Conservation (phyloP, 257 asterid genomes). For the Nicotiana sylvestris region DNA sequence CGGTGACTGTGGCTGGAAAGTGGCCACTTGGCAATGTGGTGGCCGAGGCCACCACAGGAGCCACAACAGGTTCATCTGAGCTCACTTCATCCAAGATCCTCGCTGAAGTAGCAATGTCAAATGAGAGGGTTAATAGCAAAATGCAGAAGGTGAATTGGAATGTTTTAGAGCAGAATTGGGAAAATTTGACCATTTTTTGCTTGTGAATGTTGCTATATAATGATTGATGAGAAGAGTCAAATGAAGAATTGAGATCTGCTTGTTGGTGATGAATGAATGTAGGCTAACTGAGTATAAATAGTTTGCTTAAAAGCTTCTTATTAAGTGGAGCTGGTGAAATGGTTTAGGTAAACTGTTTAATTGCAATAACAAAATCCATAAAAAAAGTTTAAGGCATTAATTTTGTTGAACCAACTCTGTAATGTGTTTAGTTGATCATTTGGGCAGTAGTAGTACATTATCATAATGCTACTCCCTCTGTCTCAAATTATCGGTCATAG, state of each 20-base stretch:
- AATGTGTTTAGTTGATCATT: neutral
- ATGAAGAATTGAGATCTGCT: conserved; percentile 9
- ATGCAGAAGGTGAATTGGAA: conserved; percentile 29
- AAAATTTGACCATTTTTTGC: conserved; percentile 40
- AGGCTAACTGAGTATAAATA: conserved; percentile 27
- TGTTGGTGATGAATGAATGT: conserved; percentile 28
- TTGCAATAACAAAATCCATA: neutral
- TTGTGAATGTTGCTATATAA: neutral
- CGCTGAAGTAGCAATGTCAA: conserved; percentile 33
- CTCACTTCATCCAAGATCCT: conserved; percentile 39
- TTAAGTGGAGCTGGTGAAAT: conserved; percentile 46
- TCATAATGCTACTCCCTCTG: neutral
- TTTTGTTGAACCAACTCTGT: neutral
- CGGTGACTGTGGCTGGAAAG: conserved; percentile 23
- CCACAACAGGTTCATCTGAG: conserved; percentile 28
- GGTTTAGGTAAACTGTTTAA: conserved; percentile 35
- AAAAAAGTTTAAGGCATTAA: neutral
- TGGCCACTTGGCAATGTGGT: conserved; percentile 33
- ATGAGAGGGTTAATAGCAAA: conserved; percentile 34
- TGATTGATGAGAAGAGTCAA: neutral
- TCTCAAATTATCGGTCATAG: too few species aligned
- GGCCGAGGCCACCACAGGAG: conserved; percentile 31
- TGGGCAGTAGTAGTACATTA: neutral
- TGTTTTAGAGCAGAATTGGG: conserved; percentile 15
- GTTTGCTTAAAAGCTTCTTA: conserved; percentile 3